These are phyloP conservation scores for Solanum medicagineum DNA, from an alignment of 257 asterid genomes.

Conservation along the genomic window DNA sequence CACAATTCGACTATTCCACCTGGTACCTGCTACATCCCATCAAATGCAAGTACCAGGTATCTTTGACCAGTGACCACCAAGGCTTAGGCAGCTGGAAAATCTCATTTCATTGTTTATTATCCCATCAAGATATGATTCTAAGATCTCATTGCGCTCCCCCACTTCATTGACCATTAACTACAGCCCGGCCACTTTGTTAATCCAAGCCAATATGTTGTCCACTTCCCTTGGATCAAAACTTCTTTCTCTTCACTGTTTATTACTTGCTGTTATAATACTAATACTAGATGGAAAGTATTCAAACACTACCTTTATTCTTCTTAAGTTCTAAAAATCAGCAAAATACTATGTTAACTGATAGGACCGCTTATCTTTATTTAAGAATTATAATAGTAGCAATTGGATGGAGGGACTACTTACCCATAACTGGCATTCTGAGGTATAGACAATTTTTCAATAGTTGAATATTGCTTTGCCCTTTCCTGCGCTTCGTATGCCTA, in stretches of 20 bases:
- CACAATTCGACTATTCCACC: not conserved
- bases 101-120: not conserved
- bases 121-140: not conserved
- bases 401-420: constrained; percentile 24
- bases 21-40: not conserved
- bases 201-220: not conserved
- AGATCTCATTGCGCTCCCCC: not conserved
- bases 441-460: constrained; percentile 46
- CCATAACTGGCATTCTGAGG: constrained; percentile 76
- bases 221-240: not conserved
- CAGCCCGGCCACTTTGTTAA: not conserved
- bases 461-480: constrained; percentile 56
- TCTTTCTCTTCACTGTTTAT: not conserved
- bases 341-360: not conserved
- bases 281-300: not conserved
- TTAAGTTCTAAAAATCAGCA: not conserved
- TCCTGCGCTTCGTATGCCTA: constrained; percentile 88
- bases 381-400: not conserved
- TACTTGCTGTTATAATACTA: not conserved
- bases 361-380: not conserved
- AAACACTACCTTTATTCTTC: not conserved
- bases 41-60: not conserved
- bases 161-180: not conserved
- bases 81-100: not conserved
- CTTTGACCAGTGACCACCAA: not conserved